These are phyloP conservation scores for Plectosphaerella cucumerina DNA, from an alignment of 2,329 filamentous ascomycete genomes.

Conservation along the genomic window DNA sequence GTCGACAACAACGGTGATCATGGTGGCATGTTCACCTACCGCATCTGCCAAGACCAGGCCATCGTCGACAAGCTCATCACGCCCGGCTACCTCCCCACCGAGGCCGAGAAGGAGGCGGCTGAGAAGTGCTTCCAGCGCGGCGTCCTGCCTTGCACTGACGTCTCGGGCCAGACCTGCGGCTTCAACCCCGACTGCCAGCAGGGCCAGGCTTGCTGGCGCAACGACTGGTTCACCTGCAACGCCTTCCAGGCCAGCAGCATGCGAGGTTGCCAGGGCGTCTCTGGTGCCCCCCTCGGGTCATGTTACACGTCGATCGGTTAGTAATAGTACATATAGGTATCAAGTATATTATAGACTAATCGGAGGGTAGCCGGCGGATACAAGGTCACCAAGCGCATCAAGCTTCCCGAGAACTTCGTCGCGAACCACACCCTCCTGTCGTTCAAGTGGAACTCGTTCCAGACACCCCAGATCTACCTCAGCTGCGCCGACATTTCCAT, in stretches of 20 bases:
- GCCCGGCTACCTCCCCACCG: slow-evolving; percentile 41
- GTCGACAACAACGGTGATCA: slow-evolving; percentile 54
- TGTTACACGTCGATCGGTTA: slow-evolving; percentile 46
- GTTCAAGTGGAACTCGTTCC: slow-evolving; percentile 51
- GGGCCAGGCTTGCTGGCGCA: slow-evolving; percentile 40
- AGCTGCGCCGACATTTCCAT: slow-evolving; percentile 50
- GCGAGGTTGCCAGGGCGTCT: slow-evolving; percentile 40
- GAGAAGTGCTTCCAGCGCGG: slow-evolving; percentile 49
- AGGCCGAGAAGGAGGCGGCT: slow-evolving; percentile 47
- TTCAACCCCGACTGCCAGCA: slow-evolving; percentile 42
- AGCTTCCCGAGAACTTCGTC: slow-evolving; percentile 38
- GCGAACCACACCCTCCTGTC: slow-evolving; percentile 47
- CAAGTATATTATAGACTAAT: too few species aligned
- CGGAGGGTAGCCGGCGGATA: slow-evolving; percentile 46
- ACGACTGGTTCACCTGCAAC: slow-evolving; percentile 53
- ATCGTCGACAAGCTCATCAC: slow-evolving; percentile 46
- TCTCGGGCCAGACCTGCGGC: slow-evolving; percentile 42
- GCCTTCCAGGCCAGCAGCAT: slow-evolving; percentile 31
- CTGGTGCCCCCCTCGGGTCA: slow-evolving; percentile 34
- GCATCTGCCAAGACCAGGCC: slow-evolving; percentile 46
- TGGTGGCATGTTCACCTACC: slow-evolving; percentile 52
- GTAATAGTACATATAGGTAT: too few species aligned
- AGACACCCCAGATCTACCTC: slow-evolving; percentile 50
- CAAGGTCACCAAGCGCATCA: slow-evolving; percentile 47
- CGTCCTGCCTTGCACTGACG: slow-evolving; percentile 43